Percentiles rank a stretch among this genome's conserved stretches.
These are phyloP conservation scores for Mycoemilia scoparia DNA, from an alignment of 192 early-diverging fungal genomes.

Conservation along the genomic window DNA sequence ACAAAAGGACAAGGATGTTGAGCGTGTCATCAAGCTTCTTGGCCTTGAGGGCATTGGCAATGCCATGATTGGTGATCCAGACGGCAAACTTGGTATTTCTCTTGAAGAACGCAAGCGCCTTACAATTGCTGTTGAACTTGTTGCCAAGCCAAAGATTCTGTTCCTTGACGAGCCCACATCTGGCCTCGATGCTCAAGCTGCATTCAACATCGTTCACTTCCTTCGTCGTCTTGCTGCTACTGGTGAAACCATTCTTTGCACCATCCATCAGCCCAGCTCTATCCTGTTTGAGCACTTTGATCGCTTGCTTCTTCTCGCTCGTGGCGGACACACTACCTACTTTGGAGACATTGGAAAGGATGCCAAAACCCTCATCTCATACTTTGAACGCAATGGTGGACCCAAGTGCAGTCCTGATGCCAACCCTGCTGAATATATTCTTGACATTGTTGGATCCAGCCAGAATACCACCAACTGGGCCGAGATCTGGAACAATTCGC, in stretches of 20 bases:
- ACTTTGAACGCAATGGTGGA: slow-evolving; percentile 61
- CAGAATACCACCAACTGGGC: slow-evolving; percentile 30
- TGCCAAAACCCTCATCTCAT: slow-evolving; percentile 39
- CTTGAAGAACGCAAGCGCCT: slow-evolving; percentile 79
- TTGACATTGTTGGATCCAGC: slow-evolving; percentile 60
- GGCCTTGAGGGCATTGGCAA: slow-evolving; percentile 56
- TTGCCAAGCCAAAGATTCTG: slow-evolving; percentile 57
- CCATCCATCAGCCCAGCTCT: slow-evolving; percentile 78
- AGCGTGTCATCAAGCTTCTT: slow-evolving; percentile 53
- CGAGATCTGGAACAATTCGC: slow-evolving; percentile 25
- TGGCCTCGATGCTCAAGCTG: slow-evolving; percentile 61
- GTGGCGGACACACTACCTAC: slow-evolving; percentile 63
- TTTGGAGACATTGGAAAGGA: slow-evolving; percentile 62
- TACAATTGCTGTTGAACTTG: slow-evolving; percentile 69
- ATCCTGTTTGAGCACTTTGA: slow-evolving; percentile 74
- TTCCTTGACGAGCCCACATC: slow-evolving; percentile 86
- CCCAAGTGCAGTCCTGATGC: slow-evolving; percentile 38
- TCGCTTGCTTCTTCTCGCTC: slow-evolving; percentile 56
- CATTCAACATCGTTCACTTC: slow-evolving; percentile 56
- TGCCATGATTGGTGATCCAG: slow-evolving; percentile 52
- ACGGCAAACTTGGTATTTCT: slow-evolving; percentile 56
- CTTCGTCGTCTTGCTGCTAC: slow-evolving; percentile 43
- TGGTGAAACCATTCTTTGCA: slow-evolving; percentile 55
- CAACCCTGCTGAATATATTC: slow-evolving; percentile 75
- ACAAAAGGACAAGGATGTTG: slow-evolving; percentile 54